A percentile compares a stretch with the other conserved stretches of the same genome.
Conservation (phyloP, 495 filamentous ascomycete genomes). For the Umbilicaria muhlenbergii region DNA sequence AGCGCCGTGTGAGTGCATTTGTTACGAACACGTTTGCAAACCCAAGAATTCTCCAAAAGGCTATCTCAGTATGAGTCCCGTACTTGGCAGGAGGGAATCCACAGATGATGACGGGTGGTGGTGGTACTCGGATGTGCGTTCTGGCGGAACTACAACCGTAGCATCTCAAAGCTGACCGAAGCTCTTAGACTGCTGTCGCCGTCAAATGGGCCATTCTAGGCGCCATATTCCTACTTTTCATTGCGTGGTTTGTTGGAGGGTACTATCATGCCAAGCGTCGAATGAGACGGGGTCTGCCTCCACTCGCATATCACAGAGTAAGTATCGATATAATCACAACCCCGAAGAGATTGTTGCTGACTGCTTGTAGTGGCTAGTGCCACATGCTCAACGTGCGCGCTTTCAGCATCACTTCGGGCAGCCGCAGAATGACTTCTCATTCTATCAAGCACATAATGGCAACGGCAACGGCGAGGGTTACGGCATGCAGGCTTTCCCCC, state of each 20-base stretch:
- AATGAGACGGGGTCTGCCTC: constrained; percentile 40
- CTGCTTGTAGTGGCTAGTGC: constrained; percentile 43
- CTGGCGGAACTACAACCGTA: too few species aligned
- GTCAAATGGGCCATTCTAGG: constrained; percentile 55
- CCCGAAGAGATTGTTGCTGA: neutral
- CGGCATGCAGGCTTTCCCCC: constrained; percentile 39
- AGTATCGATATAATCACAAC: constrained; percentile 3
- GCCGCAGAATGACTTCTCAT: constrained; percentile 27
- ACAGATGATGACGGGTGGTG: neutral
- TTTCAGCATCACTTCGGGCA: constrained; percentile 20
- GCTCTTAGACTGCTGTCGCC: constrained; percentile 35
- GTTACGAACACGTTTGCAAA: too few species aligned
- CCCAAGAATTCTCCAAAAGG: too few species aligned
- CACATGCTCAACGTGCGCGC: constrained; percentile 32
- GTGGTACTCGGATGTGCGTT: constrained; percentile 6
- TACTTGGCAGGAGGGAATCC: neutral
- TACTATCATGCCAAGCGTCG: constrained; percentile 49
- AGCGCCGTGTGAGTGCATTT: too few species aligned
- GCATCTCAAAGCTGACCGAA: neutral
- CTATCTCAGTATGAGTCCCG: too few species aligned
- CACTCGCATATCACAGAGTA: constrained; percentile 55
- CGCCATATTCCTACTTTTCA: constrained; percentile 30
- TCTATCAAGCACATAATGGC: constrained; percentile 20
- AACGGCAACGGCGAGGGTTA: constrained; percentile 32
- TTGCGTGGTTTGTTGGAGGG: constrained; percentile 41